These are phyloP conservation scores for Talaromyces rugulosus DNA, from an alignment of 2,329 filamentous ascomycete species.

Conservation along the genomic window DNA sequence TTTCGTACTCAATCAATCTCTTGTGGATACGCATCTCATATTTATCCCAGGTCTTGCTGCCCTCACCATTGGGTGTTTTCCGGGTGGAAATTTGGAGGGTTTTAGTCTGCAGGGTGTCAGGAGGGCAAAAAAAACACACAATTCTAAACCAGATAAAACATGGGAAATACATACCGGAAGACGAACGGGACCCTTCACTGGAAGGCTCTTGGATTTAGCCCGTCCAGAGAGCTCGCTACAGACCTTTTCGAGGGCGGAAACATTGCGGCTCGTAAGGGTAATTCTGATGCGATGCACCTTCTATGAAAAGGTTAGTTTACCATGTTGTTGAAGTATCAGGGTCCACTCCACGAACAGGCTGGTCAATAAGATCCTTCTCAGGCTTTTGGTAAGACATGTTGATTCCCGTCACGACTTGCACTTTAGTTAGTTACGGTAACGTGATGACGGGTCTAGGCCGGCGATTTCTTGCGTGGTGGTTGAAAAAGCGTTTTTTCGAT, in stretches of 20 bases:
- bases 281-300: conserved; percentile 4
- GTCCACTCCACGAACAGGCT: not conserved
- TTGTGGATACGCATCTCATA: conserved; percentile 4
- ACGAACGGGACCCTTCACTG: not conserved
- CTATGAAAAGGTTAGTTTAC: not conserved
- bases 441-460: not conserved
- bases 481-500: not conserved
- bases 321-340: not conserved
- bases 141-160: not conserved
- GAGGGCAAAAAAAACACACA: not conserved
- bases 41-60: conserved; percentile 1
- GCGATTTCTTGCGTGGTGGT: not conserved
- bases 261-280: not conserved
- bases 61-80: conserved; percentile 2
- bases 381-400: conserved; percentile 43
- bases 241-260: conserved; percentile 1
- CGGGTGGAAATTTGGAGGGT: not conserved
- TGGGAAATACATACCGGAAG: not conserved
- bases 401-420: conserved; percentile 30
- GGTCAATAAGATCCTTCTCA: not conserved
- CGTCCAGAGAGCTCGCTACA: not conserved
- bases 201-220: conserved; percentile 1
- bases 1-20: conserved; percentile 1
- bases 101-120: not conserved
- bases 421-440: not conserved